These are phyloP conservation scores for Cryphonectria radicalis DNA, from an alignment of 2,329 filamentous ascomycete genomes.

Conservation along the genomic window DNA sequence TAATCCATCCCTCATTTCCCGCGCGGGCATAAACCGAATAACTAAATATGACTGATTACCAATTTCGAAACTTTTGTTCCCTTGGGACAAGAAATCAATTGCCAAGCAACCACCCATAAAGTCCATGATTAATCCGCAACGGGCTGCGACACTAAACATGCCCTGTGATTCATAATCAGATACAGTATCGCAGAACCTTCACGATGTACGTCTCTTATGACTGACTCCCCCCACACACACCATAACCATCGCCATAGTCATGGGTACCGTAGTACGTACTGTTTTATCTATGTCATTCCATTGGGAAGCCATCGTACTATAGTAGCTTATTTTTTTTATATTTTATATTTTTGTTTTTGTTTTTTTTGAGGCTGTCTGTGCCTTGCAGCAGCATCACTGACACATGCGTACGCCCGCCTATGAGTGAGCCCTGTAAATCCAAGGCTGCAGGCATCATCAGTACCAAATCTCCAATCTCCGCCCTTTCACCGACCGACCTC, in stretches of 20 bases:
- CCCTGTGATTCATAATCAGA: conserved; percentile 24
- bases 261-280: not conserved
- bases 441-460: not conserved
- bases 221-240: conserved; percentile 3
- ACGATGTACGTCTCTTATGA: not conserved
- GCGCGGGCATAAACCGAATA: not conserved
- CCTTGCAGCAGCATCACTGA: not conserved
- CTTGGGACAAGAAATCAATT: not conserved
- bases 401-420: not conserved
- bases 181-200: not conserved
- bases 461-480: conserved; percentile 21
- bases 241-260: not conserved
- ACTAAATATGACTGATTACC: conserved; percentile 7
- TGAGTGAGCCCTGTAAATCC: conserved; percentile 1
- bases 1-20: not conserved
- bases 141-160: not conserved
- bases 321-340: no score
- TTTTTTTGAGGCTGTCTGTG: not conserved
- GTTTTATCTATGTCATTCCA: not conserved
- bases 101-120: not conserved
- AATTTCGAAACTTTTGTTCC: conserved; percentile 9
- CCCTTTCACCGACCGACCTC: conserved; percentile 22
- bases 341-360: not conserved
- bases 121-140: not conserved
- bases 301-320: not conserved